Base-by-base conservation (phyloP, 2,329 filamentous ascomycete genomes). In the Cytospora leucostoma region DNA sequence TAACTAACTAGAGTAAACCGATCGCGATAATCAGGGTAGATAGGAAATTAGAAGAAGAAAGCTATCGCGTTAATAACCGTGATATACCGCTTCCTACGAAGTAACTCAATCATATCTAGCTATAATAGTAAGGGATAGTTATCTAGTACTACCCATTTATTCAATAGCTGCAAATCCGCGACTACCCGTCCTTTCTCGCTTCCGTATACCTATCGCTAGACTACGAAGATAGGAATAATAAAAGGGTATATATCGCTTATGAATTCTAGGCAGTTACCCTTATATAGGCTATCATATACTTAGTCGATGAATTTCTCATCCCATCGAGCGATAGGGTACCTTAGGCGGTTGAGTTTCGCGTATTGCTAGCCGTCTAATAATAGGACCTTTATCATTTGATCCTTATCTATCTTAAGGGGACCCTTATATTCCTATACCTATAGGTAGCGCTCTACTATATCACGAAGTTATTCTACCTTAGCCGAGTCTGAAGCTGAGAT, bases 141-240 rank as follows among this genome's bases (percentile, higher is more conserved):
- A 61, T 61, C 50, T n/a, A 47, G 12, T n/a, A 61, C 15, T 13
- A 10, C 51, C 15, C 49, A 50, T 2, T 61, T 61, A 61, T 61
- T 61, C 13, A 60, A 19, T n/a, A 15, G 13, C 8, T 49, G 13
- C 27, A 61, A 32, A 15, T 55, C 35, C 2, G 55, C 27, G 7
- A 60, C 15, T 10, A 38, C 17, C 15, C 19, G n/a, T 2, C 34
- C 11, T 15, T 61, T 61, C n/a, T n/a, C 19, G 1, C 10, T 17
- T 7, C 10, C 50, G 27, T 61, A 50, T 1, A 54, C 33, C 15
- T 8, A 32, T 2, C 38, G 32, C 1, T 40, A 59, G 0, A 59
- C 8, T n/a, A 59, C 33, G n/a, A 59, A 52, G 6, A 53, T 33
- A 11, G 19, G 15, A 6, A 59, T 10, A 0, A 15, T 38, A 38